Percentiles rank a stretch among this genome's conserved stretches.
Conservation (phyloP, 2,329 filamentous ascomycete genomes). For the Colletotrichum aenigma region DNA sequence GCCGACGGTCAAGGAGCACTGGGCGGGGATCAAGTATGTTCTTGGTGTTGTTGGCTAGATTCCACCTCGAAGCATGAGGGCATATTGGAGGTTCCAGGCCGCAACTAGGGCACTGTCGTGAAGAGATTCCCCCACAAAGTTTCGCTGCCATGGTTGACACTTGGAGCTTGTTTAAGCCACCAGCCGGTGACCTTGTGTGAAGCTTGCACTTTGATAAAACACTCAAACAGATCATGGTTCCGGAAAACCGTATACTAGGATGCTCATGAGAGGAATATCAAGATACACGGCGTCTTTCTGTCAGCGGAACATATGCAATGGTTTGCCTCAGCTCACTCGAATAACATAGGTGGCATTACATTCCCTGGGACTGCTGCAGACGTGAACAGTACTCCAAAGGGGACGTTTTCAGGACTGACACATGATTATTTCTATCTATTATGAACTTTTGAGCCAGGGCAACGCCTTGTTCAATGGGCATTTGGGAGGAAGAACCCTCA, state of each 20-base stretch:
- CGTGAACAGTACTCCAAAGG: neutral
- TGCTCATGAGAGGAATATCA: neutral
- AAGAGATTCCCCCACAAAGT: neutral
- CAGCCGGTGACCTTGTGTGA: neutral
- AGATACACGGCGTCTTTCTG: neutral
- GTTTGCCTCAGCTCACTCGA: neutral
- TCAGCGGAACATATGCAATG: neutral
- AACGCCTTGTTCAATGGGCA: neutral
- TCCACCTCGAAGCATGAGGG: neutral
- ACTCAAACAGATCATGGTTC: neutral
- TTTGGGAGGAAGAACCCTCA: neutral
- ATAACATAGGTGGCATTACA: neutral
- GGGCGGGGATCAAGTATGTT: constrained; percentile 22
- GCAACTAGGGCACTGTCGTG: neutral
- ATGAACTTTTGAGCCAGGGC: neutral
- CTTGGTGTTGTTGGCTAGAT: neutral
- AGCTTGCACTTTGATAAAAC: neutral
- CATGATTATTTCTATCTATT: neutral
- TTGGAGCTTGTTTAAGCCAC: neutral
- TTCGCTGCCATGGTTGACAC: neutral
- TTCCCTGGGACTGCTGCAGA: neutral
- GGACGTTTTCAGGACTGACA: neutral
- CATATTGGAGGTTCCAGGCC: neutral
- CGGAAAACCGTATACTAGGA: neutral
- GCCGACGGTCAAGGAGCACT: constrained; percentile 25